Percentiles rank a stretch among this genome's conserved stretches.
Evolutionary conservation across 352 stramenopile species (phyloP).

Genomic region (Phytophthora sansomeana): DNA sequence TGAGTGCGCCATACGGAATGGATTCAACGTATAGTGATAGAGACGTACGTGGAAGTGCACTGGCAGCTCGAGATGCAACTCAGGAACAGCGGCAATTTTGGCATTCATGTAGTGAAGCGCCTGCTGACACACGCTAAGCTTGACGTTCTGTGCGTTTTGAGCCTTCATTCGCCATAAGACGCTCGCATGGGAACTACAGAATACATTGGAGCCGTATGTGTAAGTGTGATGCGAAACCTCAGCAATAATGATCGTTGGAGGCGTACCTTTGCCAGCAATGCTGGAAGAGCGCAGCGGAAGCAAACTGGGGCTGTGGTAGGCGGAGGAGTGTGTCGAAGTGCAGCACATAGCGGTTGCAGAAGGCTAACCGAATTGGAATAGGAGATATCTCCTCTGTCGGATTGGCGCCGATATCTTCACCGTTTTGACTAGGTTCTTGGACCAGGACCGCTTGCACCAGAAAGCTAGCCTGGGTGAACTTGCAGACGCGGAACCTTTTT

Average conservation of each 20-base stretch:
- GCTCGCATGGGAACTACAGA: slow-evolving; percentile 20
- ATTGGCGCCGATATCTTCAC: slow-evolving; percentile 12
- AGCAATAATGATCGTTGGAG: background rate
- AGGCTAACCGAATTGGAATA: slow-evolving; percentile 39
- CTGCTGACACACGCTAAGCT: slow-evolving; percentile 52
- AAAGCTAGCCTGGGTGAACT: slow-evolving; percentile 62
- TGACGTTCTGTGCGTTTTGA: slow-evolving; percentile 1
- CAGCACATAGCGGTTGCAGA: slow-evolving; percentile 54
- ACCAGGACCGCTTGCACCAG: slow-evolving; percentile 68
- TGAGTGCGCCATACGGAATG: background rate
- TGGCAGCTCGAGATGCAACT: slow-evolving; percentile 65
- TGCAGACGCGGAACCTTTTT: slow-evolving; percentile 74
- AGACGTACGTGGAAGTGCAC: slow-evolving; percentile 65
- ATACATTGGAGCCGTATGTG: background rate
- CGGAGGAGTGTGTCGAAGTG: slow-evolving; percentile 63
- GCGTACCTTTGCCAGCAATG: slow-evolving; percentile 60
- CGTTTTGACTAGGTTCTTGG: slow-evolving; percentile 45
- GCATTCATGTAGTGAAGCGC: slow-evolving; percentile 38
- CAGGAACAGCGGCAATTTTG: slow-evolving; percentile 47
- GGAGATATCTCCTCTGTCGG: slow-evolving; percentile 10
- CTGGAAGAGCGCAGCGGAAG: slow-evolving; percentile 54
- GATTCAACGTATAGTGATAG: background rate
- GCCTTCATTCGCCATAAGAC: slow-evolving; percentile 22
- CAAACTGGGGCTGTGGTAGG: slow-evolving; percentile 37
- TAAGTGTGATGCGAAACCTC: background rate